These are phyloP conservation scores for Suillus discolor DNA, from an alignment of 768 basidiomycete species.

Conservation along the genomic window DNA sequence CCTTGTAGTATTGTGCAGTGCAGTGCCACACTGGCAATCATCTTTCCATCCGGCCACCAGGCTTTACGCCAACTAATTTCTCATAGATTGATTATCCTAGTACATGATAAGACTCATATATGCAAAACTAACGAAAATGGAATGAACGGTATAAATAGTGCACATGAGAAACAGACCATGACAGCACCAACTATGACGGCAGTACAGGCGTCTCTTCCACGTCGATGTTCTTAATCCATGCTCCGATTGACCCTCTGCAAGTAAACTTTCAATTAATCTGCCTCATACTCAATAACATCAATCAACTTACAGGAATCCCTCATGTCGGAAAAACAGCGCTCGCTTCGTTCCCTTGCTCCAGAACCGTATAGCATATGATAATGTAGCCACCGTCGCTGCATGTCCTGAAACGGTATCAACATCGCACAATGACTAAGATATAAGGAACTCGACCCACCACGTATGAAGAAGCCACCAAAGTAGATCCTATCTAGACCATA, in stretches of 20 bases:
- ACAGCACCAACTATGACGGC: slow-evolving; percentile 3
- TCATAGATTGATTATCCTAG: neutral
- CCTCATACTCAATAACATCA: neutral
- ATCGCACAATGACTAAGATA: neutral
- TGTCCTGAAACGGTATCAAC: slow-evolving; percentile 60
- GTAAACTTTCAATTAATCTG: slow-evolving; percentile 10
- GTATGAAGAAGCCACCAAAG: slow-evolving; percentile 98
- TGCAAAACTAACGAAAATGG: neutral
- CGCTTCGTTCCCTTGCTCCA: slow-evolving; percentile 99
- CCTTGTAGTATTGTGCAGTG: no score
- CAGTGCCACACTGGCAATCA: no score
- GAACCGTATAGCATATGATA: slow-evolving; percentile 98
- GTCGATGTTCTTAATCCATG: slow-evolving; percentile 97
- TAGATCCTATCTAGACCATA: slow-evolving; percentile 96
- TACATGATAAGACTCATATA: neutral
- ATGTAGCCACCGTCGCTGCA: slow-evolving; percentile 93
- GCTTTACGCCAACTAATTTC: no score
- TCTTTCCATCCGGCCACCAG: no score
- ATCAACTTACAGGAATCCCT: slow-evolving; percentile 90
- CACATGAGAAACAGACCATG: slow-evolving; percentile 6
- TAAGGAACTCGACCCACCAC: slow-evolving; percentile 59
- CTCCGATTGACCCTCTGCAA: slow-evolving; percentile 86
- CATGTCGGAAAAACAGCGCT: slow-evolving; percentile 94
- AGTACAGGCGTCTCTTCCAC: slow-evolving; percentile 32
- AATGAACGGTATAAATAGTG: slow-evolving; percentile 9